Conservation (phyloP, 495 filamentous ascomycete species). For the Polyplosphaeria fusca region DNA sequence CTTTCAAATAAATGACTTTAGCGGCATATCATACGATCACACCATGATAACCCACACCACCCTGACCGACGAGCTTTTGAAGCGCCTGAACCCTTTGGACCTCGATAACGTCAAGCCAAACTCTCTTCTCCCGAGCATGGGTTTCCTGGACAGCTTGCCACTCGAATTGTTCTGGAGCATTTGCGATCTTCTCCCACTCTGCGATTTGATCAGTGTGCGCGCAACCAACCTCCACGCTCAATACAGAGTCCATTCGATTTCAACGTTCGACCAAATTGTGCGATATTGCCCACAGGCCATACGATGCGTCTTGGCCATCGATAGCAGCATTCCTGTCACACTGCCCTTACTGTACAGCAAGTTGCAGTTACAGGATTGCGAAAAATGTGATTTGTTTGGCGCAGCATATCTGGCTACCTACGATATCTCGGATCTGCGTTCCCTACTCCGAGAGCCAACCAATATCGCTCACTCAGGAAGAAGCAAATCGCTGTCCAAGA, state of each 20-base stretch:
- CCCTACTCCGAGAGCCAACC: neutral
- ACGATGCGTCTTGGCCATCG: neutral
- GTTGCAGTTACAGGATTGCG: neutral
- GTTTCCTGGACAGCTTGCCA: neutral
- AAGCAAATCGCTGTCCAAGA: neutral
- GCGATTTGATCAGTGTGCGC: neutral
- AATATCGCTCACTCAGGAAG: neutral
- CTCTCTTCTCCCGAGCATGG: neutral
- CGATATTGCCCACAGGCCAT: neutral
- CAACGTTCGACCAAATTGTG: neutral
- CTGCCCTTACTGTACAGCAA: neutral
- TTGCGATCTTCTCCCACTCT: neutral
- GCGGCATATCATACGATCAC: neutral
- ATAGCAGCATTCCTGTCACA: neutral
- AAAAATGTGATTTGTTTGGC: neutral
- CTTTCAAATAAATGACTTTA: neutral
- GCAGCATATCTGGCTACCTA: neutral
- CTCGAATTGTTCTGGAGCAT: neutral
- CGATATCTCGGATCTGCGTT: neutral
- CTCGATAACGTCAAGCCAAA: neutral
- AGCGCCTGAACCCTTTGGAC: neutral
- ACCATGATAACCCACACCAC: neutral
- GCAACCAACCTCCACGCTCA: neutral
- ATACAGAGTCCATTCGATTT: neutral
- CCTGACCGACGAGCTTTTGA: neutral